Conservation (phyloP, 768 basidiomycete species). For the Leccinum subtestaceum region DNA sequence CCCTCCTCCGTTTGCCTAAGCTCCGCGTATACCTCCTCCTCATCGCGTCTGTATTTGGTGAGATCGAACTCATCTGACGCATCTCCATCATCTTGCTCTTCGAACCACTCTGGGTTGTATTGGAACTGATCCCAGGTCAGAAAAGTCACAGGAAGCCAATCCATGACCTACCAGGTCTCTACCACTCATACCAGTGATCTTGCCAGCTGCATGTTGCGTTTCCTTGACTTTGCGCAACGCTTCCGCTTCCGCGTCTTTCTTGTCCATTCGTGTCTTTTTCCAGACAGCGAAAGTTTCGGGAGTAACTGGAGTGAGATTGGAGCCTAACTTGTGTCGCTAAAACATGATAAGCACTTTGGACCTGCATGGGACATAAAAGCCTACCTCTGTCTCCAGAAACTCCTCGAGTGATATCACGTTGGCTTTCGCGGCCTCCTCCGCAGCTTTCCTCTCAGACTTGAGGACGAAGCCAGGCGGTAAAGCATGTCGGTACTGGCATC, state of each 20-base stretch:
- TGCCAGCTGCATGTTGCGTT: conserved; percentile 77
- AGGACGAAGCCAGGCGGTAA: conserved; percentile 95
- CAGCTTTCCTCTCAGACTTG: conserved; percentile 89
- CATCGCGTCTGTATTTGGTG: conserved; percentile 50
- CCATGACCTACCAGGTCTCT: conserved; percentile 74
- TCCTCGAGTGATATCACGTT: conserved; percentile 91
- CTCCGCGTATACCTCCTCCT: conserved; percentile 30
- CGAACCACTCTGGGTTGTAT: conserved; percentile 94
- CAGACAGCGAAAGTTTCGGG: conserved; percentile 87
- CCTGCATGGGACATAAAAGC: conserved; percentile 12
- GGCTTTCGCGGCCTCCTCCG: conserved; percentile 87
- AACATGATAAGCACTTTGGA: conserved; percentile 2
- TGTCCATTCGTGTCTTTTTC: conserved; percentile 94
- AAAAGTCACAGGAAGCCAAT: neutral
- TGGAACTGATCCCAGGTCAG: conserved; percentile 60
- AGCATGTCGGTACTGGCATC: conserved; percentile 92
- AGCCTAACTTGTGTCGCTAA: conserved; percentile 91
- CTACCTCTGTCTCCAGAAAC: conserved; percentile 94
- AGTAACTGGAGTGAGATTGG: conserved; percentile 90
- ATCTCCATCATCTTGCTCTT: conserved; percentile 59
- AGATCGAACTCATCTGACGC: conserved; percentile 55
- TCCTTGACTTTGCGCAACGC: conserved; percentile 81
- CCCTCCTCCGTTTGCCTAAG: conserved; percentile 21
- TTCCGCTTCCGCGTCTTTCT: conserved; percentile 89
- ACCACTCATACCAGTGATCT: conserved; percentile 91